phyloP scores from a whole-genome alignment of 1,284 basidiomycete genomes.

The Lentinus polychrous region DNA sequence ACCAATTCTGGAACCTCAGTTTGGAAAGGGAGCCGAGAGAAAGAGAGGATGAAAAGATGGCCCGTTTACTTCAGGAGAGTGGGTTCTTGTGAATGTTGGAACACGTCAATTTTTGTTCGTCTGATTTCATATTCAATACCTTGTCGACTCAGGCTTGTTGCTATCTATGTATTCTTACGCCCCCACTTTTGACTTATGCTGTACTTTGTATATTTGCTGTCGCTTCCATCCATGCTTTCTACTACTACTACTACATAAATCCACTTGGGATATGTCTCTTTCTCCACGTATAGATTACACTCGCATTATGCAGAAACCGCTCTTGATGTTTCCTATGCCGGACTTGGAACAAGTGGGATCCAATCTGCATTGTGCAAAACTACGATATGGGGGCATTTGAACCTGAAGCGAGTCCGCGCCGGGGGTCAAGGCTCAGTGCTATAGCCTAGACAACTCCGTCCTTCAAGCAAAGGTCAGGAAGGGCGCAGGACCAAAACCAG shows the following conservation, averaged over 20 bases:
- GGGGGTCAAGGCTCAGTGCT: too few relatives aligned
- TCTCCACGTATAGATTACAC: too few relatives aligned
- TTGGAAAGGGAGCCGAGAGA: constrained; percentile 88
- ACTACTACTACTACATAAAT: too few relatives aligned
- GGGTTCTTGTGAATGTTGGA: constrained; percentile 59
- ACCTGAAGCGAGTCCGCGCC: too few relatives aligned
- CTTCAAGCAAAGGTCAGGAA: background rate
- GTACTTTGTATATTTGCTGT: constrained; percentile 1
- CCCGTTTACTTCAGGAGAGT: constrained; percentile 79
- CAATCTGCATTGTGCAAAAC: too few relatives aligned
- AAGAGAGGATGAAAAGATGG: constrained; percentile 91
- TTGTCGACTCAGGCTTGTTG: background rate
- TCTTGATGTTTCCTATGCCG: too few relatives aligned
- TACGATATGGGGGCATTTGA: too few relatives aligned
- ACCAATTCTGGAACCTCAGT: constrained; percentile 82
- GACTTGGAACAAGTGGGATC: too few relatives aligned
- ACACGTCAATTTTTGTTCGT: background rate
- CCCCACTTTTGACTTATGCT: constrained; percentile 1
- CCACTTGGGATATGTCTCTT: too few relatives aligned
- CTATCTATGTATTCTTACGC: background rate
- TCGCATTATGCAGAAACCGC: too few relatives aligned
- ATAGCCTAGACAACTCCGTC: background rate
- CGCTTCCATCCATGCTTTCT: too few relatives aligned
- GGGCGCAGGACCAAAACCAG: constrained; percentile 58
- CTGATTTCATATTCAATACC: background rate